These are phyloP conservation scores for Erodium texanum DNA, from an alignment of 441 rosid species.

Conservation along the genomic window DNA sequence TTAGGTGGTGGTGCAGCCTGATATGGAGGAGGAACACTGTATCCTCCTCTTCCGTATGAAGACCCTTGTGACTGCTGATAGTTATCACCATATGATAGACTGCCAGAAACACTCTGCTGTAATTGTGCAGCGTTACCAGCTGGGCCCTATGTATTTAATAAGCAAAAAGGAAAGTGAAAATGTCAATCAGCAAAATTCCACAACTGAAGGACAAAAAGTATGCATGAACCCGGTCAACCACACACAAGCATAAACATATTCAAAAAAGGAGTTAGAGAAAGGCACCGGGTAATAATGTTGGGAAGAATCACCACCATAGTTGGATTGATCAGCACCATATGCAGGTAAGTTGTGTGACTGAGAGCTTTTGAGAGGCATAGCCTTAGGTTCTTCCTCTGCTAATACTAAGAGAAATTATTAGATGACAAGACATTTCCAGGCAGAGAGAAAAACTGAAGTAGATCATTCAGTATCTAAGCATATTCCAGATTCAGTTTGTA, in stretches of 20 bases:
- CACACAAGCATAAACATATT: too few relatives aligned
- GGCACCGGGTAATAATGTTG: constrained; percentile 56
- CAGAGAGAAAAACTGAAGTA: constrained; percentile 9
- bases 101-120: constrained; percentile 29
- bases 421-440: constrained; percentile 6
- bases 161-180: constrained; percentile 7
- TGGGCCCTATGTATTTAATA: constrained; percentile 34
- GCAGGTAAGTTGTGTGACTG: constrained; percentile 28
- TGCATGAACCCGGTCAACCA: neutral
- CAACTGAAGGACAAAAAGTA: neutral
- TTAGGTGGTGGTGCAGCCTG: constrained; percentile 41
- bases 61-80: constrained; percentile 46
- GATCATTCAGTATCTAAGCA: too few relatives aligned
- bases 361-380: constrained; percentile 31
- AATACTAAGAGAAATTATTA: constrained; percentile 20
- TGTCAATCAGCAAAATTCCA: constrained; percentile 14
- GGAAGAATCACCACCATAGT: constrained; percentile 27
- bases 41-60: constrained; percentile 37
- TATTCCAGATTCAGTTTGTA: too few relatives aligned
- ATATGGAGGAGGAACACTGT: constrained; percentile 31
- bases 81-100: constrained; percentile 41
- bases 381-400: constrained; percentile 49
- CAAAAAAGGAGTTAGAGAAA: constrained; percentile 5
- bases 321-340: constrained; percentile 27
- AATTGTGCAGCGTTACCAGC: constrained; percentile 22